Percentiles rank a stretch among this genome's conserved stretches.
These are phyloP conservation scores for Eucalyptus coolabah DNA, from an alignment of 345 rosid species.

Conservation along the genomic window DNA sequence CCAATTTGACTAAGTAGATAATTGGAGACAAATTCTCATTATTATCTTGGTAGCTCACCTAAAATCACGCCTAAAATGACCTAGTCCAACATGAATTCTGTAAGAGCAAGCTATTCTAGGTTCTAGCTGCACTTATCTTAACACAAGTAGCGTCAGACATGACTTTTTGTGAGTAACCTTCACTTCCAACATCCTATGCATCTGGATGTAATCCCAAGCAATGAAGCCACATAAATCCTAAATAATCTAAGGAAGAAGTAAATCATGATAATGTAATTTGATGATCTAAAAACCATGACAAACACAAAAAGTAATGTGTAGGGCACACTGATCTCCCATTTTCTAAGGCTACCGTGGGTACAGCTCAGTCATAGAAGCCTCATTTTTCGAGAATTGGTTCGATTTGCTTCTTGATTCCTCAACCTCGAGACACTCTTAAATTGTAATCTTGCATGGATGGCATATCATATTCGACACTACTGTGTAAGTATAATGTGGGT, in stretches of 20 bases:
- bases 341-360: background rate
- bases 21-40: background rate
- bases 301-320: background rate
- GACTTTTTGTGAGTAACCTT: background rate
- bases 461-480: background rate
- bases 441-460: background rate
- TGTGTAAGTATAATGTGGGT: slow-evolving; percentile 22
- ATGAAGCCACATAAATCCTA: background rate
- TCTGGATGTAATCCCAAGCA: background rate
- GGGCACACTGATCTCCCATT: background rate
- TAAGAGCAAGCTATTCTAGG: background rate
- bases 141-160: background rate
- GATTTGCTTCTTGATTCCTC: background rate
- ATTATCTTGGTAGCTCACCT: background rate
- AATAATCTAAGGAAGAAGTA: background rate
- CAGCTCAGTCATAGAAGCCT: background rate
- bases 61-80: background rate
- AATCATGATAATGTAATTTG: background rate
- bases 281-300: background rate
- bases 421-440: accelerated
- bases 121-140: background rate
- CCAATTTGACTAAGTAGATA: background rate
- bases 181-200: background rate
- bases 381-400: background rate
- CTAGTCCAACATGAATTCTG: background rate